Base-by-base conservation (phyloP, 257 asterid genomes). In the Solanum lignicaule region DNA sequence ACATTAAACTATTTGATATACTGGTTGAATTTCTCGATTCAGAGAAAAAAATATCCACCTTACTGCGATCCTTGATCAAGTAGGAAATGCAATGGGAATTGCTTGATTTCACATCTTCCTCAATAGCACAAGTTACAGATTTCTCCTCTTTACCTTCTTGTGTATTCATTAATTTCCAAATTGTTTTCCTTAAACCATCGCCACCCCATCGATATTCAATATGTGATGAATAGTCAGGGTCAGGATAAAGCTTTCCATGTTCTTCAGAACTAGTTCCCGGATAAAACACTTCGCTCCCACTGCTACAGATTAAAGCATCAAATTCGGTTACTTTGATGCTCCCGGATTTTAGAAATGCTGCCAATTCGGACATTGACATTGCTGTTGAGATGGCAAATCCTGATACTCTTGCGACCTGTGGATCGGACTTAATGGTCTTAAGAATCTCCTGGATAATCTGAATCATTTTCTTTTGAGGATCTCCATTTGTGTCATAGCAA, bases 201-300 rank as follows among this genome's bases (percentile, higher is more conserved):
- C 92, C 91, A 83, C 98, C 99, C 99, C 98, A 96, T 66, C 99
- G 93, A 68, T 95, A 96, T 13, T 96, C 98, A 15, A 95, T 93
- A 89, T 96, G 99, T 1, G 96, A 79, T 3, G 94, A 94, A 62
- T 96, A 93, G 88, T 96, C 98, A 3, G 93, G 93, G 86, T 96
- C 98, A 0, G 93, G 95, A 81, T 41, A 87, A 66, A 91, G 91
- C 89, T 92, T 93, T 41, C 93, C 96, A 55, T 90, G 91, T 52
- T 89, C 95, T 86, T 92, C 96, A 2, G 89, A 39, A 36, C 87
- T 85, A 84, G 93, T 88, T 8, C 96, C 94, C 1, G 98, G 98
- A 85, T 95, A 96, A 86, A 93, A 95, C 20, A 96, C 92, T 88
- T 96, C 98, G 76, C 98, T 92, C 4, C 98, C 99, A 75, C 98